Evolutionary conservation across 768 basidiomycete genomes (phyloP), one percentile per base, ranked within the genome.

Genomic region (Lactarius sanguifluus): DNA sequence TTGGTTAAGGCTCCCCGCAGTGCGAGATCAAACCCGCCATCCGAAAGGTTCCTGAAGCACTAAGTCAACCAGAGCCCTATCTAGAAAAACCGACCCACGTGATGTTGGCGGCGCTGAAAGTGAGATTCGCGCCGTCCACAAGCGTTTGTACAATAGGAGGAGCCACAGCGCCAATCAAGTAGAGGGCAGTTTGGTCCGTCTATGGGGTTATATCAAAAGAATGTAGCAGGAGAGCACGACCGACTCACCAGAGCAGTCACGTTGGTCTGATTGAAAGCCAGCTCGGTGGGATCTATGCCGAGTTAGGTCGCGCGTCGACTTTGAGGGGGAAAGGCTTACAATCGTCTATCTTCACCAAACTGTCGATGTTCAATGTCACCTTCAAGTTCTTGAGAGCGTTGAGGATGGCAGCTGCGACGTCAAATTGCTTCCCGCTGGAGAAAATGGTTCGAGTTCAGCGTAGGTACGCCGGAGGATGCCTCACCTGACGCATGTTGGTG

Each of bases 161-260:
- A 50, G 88, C 86, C 36, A 90, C 86, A 4, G 84, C 87, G n/a
- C 88, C 87, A 47, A 90, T 86, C 59, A 90, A 79, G 75, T 83
- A 89, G 30, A 91, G 75, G 0, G 81, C 83, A 2, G 85, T 85
- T 67, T 80, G 71, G 73, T 90, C 90, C 2, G 85, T 86, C 84
- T 89, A 6, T 58, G 57, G 52, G 9, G 25, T 23, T 30, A 32
- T 13, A 20, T 59, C 25, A 62, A 30, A 30, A 38, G 55, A 25
- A 45, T 73, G 50, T 68, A 45, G 41, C 30, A 34, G 52, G 55
- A 40, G 32, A 66, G 52, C 2, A 43, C 7, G 30, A 23, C 30
- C 30, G 40, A 71, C 80, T 73, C 73, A 86, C 86, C 54, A 81
- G 75, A 1, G 83, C 84, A 23, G 84, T 79, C 18, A 90, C 85